These are phyloP conservation scores for Boechera retrofracta DNA, from an alignment of 345 rosid species.

Conservation along the genomic window DNA sequence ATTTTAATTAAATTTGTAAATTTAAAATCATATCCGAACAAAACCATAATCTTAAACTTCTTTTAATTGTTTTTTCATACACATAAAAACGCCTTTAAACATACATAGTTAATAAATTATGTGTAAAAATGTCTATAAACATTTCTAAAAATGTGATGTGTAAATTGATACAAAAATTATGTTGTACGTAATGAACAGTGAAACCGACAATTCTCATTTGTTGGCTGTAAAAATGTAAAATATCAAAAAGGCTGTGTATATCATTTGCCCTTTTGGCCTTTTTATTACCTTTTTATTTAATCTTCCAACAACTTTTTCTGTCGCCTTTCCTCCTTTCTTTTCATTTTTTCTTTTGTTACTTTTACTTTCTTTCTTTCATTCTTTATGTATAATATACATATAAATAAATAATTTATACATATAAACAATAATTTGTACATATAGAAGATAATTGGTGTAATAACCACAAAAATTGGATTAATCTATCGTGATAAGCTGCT, in stretches of 20 bases:
- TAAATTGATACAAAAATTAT: too few species aligned
- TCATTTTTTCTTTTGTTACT: constrained; percentile 5
- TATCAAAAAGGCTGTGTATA: background rate
- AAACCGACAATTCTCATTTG: too few species aligned
- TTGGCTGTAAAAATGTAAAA: background rate
- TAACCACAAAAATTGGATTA: background rate
- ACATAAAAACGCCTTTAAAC: too few species aligned
- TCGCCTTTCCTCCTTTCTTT: background rate
- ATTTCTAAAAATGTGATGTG: too few species aligned
- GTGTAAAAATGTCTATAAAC: too few species aligned
- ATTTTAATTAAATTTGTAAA: too few species aligned
- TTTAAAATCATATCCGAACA: too few species aligned
- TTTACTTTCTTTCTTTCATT: constrained; percentile 22
- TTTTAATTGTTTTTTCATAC: too few species aligned
- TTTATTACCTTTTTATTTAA: constrained; percentile 25
- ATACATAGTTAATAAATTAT: too few species aligned
- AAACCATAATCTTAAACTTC: too few species aligned
- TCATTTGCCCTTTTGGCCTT: background rate
- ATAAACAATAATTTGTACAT: background rate
- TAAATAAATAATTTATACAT: background rate
- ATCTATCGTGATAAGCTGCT: background rate
- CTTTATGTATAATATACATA: constrained; percentile 5
- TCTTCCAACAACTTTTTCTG: constrained; percentile 4
- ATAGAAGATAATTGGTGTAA: background rate
- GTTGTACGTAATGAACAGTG: too few species aligned